phyloP scores from a whole-genome alignment of 176 grass and related monocot genomes.

The Juncus inflexus region DNA sequence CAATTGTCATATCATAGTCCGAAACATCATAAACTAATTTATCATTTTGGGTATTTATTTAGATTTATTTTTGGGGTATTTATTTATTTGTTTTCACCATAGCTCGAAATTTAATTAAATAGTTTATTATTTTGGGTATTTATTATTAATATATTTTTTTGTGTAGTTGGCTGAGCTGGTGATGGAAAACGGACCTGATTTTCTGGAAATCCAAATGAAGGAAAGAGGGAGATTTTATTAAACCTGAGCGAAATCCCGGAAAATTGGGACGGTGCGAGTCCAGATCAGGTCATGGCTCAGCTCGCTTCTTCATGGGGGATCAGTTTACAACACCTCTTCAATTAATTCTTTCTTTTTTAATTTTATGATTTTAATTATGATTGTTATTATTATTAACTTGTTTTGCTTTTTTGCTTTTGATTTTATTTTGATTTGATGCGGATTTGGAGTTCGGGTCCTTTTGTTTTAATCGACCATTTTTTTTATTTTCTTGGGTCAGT shows the following conservation, averaged over 20 bases:
- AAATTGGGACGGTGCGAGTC: conserved; percentile 74
- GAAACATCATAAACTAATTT: too few relatives aligned
- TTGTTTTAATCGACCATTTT: too few relatives aligned
- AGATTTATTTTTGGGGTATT: too few relatives aligned
- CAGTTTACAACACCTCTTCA: conserved; percentile 67
- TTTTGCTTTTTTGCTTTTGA: conserved; percentile 21
- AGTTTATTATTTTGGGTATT: too few relatives aligned
- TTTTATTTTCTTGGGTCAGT: too few relatives aligned
- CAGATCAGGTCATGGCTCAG: conserved; percentile 89
- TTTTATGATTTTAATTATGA: conserved; percentile 35
- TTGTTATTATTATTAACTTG: conserved; percentile 33
- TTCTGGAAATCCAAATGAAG: conserved; percentile 61
- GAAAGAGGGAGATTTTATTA: conserved; percentile 64
- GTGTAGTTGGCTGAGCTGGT: conserved; percentile 80
- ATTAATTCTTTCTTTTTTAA: conserved; percentile 28
- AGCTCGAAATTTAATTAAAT: too few relatives aligned
- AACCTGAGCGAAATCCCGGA: conserved; percentile 69
- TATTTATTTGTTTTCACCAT: too few relatives aligned
- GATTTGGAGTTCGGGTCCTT: not conserved
- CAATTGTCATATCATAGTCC: too few relatives aligned
- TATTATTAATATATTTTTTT: conserved; percentile 9
- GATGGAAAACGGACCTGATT: conserved; percentile 68
- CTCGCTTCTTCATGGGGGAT: conserved; percentile 87
- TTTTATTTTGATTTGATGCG: conserved; percentile 27
- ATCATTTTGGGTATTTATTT: too few relatives aligned